phyloP scores from a whole-genome alignment of 208 protist species.

The Angomonas deanei region DNA sequence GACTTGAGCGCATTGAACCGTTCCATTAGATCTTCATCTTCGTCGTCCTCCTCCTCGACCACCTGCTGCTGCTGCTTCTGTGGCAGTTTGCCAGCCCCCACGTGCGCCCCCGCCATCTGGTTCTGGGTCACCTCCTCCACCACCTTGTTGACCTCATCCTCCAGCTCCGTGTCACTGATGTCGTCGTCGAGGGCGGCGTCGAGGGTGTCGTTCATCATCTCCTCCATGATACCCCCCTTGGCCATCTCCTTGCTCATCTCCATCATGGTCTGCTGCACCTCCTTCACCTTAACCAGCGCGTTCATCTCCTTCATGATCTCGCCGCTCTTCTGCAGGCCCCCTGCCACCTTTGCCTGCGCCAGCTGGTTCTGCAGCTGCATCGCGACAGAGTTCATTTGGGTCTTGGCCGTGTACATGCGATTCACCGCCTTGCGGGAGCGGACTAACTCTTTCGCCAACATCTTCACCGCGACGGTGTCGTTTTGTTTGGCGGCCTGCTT shows the following conservation, averaged over 20 bases:
- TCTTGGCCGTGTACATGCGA: constrained; percentile 82
- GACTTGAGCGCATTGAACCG: constrained; percentile 50
- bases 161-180: constrained; percentile 82
- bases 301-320: constrained; percentile 90
- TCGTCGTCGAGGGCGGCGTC: constrained; percentile 78
- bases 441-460: constrained; percentile 83
- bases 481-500: constrained; percentile 77
- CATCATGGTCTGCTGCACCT: constrained; percentile 78
- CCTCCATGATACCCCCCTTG: constrained; percentile 88
- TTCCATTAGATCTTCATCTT: constrained; percentile 35
- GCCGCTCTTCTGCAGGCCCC: constrained; percentile 56
- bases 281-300: constrained; percentile 61
- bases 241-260: constrained; percentile 81
- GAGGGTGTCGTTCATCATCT: constrained; percentile 87
- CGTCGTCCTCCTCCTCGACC: constrained; percentile 32
- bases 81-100: constrained; percentile 50
- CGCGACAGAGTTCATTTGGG: constrained; percentile 86
- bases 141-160: constrained; percentile 87
- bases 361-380: constrained; percentile 88
- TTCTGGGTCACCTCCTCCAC: constrained; percentile 75
- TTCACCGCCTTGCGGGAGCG: constrained; percentile 68
- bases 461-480: constrained; percentile 62
- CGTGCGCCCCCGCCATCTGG: constrained; percentile 57
- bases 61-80: constrained; percentile 18
- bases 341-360: constrained; percentile 71